phyloP scores from a whole-genome alignment of 257 asterid species.

The Knoxia roxburghii region DNA sequence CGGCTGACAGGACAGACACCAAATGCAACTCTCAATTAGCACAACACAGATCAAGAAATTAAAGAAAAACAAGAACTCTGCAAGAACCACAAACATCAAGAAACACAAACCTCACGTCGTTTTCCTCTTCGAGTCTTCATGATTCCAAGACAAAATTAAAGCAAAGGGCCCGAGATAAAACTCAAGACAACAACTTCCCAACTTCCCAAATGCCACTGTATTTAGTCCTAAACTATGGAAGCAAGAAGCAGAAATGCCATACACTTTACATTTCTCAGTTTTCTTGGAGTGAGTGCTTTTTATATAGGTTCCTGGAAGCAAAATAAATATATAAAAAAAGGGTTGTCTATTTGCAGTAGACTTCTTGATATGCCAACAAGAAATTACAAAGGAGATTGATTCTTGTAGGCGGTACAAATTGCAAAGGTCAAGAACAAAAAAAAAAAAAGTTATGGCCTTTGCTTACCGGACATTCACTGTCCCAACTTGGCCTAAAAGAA shows the following conservation, averaged over 20 bases:
- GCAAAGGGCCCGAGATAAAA: slow-evolving; percentile 4
- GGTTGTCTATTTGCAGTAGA: slow-evolving; percentile 25
- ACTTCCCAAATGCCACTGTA: slow-evolving; percentile 6
- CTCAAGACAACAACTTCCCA: slow-evolving; percentile 22
- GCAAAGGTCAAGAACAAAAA: slow-evolving; percentile 43
- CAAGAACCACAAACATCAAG: not conserved
- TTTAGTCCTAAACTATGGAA: slow-evolving; percentile 4
- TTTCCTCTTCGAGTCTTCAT: slow-evolving; percentile 52
- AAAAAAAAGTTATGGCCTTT: slow-evolving; percentile 46
- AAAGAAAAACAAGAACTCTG: not conserved
- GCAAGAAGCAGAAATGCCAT: slow-evolving; percentile 3
- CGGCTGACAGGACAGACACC: slow-evolving; percentile 75
- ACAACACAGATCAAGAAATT: not conserved
- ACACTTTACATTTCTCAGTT: slow-evolving; percentile 15
- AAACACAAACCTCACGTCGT: slow-evolving; percentile 56
- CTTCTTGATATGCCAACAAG: slow-evolving; percentile 28
- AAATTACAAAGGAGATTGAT: slow-evolving; percentile 53
- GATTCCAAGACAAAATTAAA: slow-evolving; percentile 12
- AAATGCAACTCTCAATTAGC: slow-evolving; percentile 8
- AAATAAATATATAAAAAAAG: slow-evolving; percentile 7
- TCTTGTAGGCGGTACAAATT: slow-evolving; percentile 34
- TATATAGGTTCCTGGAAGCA: slow-evolving; percentile 4
- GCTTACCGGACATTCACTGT: slow-evolving; percentile 44
- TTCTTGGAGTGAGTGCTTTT: slow-evolving; percentile 22
- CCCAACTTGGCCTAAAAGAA: slow-evolving; percentile 53